Base-by-base conservation (phyloP, 352 stramenopile species). In the Globisporangium perplexum region DNA sequence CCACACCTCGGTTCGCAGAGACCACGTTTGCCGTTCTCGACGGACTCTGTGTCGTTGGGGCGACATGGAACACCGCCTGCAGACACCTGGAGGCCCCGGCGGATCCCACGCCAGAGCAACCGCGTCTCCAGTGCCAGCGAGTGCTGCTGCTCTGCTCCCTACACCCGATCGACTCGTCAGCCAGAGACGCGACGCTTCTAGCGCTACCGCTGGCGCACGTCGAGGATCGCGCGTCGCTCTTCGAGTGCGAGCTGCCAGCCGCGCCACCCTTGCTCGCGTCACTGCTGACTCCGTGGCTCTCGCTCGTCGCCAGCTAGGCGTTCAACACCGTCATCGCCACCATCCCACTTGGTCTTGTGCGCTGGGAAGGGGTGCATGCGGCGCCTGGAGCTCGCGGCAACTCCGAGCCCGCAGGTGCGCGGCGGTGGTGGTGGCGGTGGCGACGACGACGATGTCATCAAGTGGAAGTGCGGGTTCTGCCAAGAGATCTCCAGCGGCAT, bases 361-460 rank as follows among this genome's bases (percentile, higher is more conserved):
- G 26, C 2, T 30, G 5, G 3, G 26, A 30, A 39, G 33, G 33
- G 12, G 33, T 39, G 33, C 33, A 18, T 18, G 12, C 33, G 33
- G 33, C 33, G 33, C 7, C 33, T 46, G 11, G 18, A 83, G 63
- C 60, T 85, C 66, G 28, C 75, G 59, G 46, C 77, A 85, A 50
- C 41, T 18, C 41, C 41, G 10, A 46, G 3, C 41, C 12, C 41
- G 3, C 7, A 46, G 41, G 7, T 28, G 41, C 20, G 41, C 18
- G n/a, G 28, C n/a, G 20, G 83, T 83, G 7, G 39, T n/a, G n/a
- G n/a, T n/a, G n/a, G n/a, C n/a, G n/a, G n/a, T n/a, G n/a, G n/a
- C n/a, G n/a, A n/a, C 35, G 33, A 72, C 11, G 15, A 18, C 12
- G 17, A 38, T 17, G 28, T 39, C 17, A 15, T 7, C 7, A 46